These are phyloP conservation scores for Amylostereum areolatum DNA, from an alignment of 1,284 basidiomycete species.

Conservation along the genomic window DNA sequence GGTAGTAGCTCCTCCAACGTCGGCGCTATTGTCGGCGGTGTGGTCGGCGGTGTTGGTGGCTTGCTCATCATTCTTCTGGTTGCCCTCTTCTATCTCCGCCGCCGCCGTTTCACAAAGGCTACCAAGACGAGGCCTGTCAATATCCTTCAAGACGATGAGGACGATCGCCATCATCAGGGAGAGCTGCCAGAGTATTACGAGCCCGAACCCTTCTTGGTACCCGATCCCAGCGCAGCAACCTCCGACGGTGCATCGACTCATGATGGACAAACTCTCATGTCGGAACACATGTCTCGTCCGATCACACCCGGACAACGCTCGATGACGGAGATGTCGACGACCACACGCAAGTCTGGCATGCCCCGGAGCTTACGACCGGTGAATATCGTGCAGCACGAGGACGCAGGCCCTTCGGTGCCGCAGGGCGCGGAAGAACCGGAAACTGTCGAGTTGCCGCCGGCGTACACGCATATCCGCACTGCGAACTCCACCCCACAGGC, in stretches of 20 bases:
- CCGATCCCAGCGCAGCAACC: constrained; percentile 47
- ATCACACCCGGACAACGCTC: constrained; percentile 11
- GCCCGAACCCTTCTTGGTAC: constrained; percentile 68
- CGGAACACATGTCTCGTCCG: constrained; percentile 12
- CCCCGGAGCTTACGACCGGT: constrained; percentile 53
- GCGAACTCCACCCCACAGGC: neutral
- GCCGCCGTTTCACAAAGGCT: constrained; percentile 30
- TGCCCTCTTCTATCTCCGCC: constrained; percentile 47
- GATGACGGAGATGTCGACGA: constrained; percentile 18
- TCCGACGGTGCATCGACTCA: constrained; percentile 16
- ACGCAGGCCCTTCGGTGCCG: constrained; percentile 54
- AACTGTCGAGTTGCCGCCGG: constrained; percentile 75
- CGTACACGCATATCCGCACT: constrained; percentile 48
- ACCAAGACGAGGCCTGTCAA: constrained; percentile 55
- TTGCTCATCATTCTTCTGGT: constrained; percentile 38
- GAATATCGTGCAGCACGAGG: constrained; percentile 78
- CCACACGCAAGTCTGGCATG: constrained; percentile 41
- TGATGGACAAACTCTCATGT: constrained; percentile 14
- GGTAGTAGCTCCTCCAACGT: constrained; percentile 32
- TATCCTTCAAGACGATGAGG: constrained; percentile 57
- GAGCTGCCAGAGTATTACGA: constrained; percentile 61
- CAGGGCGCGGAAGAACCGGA: constrained; percentile 40
- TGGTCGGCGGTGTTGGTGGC: constrained; percentile 53
- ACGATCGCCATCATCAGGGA: constrained; percentile 33
- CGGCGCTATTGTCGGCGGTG: constrained; percentile 63